Percentiles rank a stretch among this genome's conserved stretches.
phyloP scores from a whole-genome alignment of 352 stramenopile genomes.

The Globisporangium canariense region DNA sequence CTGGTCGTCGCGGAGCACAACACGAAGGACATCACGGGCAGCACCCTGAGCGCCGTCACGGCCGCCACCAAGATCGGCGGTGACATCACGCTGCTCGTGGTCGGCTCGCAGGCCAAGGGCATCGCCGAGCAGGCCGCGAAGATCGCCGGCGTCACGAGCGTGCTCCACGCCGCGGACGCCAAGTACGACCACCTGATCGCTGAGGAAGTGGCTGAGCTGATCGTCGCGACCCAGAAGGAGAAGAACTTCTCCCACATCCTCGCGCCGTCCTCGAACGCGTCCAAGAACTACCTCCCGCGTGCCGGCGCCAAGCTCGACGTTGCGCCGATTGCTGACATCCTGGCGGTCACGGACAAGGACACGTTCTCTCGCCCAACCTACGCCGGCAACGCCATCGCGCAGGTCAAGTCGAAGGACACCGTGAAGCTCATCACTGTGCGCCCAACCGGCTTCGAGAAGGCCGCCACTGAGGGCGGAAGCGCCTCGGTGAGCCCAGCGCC shows the following conservation, averaged over 20 bases:
- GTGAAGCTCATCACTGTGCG: conserved; percentile 97
- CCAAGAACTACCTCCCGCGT: conserved; percentile 96
- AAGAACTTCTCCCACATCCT: conserved; percentile 91
- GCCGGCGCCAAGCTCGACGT: conserved; percentile 93
- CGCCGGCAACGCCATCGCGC: conserved; percentile 82
- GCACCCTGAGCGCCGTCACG: conserved; percentile 84
- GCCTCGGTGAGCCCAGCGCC: conserved; percentile 67
- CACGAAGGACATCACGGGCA: conserved; percentile 54
- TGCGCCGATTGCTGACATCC: conserved; percentile 95
- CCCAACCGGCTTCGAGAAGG: conserved; percentile 98
- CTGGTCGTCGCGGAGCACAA: conserved; percentile 90
- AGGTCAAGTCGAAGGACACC: conserved; percentile 86
- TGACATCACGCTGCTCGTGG: conserved; percentile 77
- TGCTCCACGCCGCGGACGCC: conserved; percentile 80
- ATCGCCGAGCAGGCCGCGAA: conserved; percentile 68
- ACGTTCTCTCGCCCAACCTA: conserved; percentile 94
- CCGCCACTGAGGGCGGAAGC: conserved; percentile 66
- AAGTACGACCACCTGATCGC: conserved; percentile 89
- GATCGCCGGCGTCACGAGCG: conserved; percentile 74
- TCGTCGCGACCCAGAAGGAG: conserved; percentile 60
- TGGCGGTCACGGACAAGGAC: conserved; percentile 87
- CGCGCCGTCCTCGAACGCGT: conserved; percentile 93
- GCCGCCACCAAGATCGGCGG: conserved; percentile 80
- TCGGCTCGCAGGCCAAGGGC: conserved; percentile 56
- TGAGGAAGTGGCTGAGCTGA: conserved; percentile 82